Evolutionary conservation across 768 basidiomycete genomes (phyloP).

Genomic region (Mycena galopus): DNA sequence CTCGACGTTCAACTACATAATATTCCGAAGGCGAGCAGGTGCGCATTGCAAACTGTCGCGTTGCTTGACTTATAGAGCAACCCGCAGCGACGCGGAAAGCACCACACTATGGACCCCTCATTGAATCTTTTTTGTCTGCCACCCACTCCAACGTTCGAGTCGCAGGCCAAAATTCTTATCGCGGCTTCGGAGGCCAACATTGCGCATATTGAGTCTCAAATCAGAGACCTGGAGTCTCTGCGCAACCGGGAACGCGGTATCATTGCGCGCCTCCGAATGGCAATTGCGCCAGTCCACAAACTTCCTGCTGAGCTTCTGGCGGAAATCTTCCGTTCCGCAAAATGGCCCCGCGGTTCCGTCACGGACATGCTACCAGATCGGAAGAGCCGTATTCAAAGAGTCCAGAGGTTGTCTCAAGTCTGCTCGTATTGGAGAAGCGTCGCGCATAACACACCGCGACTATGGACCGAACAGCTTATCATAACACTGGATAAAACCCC

Average conservation of each 20-base stretch:
- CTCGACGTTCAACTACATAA: too few species aligned
- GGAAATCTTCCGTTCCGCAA: slow-evolving; percentile 16
- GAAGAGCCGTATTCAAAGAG: background rate
- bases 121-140: background rate
- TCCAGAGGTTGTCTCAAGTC: slow-evolving; percentile 10
- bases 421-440: slow-evolving; percentile 25
- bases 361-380: background rate
- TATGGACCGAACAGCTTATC: background rate
- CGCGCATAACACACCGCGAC: slow-evolving; percentile 20
- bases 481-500: background rate
- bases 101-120: background rate
- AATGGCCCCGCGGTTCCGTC: too few species aligned
- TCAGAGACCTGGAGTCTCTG: slow-evolving; percentile 17
- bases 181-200: slow-evolving; percentile 16
- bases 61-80: background rate
- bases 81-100: background rate
- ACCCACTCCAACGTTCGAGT: background rate
- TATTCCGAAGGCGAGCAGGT: too few species aligned
- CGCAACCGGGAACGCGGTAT: slow-evolving; percentile 25
- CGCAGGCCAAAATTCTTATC: slow-evolving; percentile 7
- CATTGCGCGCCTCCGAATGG: slow-evolving; percentile 1
- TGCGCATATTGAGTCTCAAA: slow-evolving; percentile 27
- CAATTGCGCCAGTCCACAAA: slow-evolving; percentile 23
- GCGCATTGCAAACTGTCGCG: too few species aligned
- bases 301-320: slow-evolving; percentile 27